Conservation (phyloP, 164 flowering plant genomes). For the Paratinospora sagittata region DNA sequence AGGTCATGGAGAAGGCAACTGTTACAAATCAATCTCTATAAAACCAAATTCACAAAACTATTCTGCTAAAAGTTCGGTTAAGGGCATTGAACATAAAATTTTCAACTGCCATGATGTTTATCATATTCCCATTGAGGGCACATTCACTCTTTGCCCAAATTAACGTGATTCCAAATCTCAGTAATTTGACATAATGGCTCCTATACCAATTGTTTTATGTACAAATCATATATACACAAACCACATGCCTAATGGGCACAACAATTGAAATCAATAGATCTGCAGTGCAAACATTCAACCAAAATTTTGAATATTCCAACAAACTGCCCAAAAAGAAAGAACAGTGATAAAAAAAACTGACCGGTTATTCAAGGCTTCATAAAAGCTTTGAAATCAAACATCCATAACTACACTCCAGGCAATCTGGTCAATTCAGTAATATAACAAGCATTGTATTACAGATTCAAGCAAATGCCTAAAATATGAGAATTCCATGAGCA, state of each 20-base stretch:
- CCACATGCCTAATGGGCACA: neutral
- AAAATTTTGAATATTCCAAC: neutral
- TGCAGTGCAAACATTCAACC: neutral
- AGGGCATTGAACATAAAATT: neutral
- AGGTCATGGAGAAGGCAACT: conserved; percentile 3
- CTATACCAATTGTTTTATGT: neutral
- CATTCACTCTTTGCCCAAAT: neutral
- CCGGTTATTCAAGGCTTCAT: too few species aligned
- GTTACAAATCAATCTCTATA: neutral
- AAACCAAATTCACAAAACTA: neutral
- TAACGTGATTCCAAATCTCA: neutral
- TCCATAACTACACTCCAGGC: too few species aligned
- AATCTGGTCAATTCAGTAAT: too few species aligned
- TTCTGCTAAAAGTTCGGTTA: neutral
- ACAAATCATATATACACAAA: neutral
- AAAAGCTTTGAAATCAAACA: too few species aligned
- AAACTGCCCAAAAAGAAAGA: neutral
- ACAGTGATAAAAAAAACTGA: too few species aligned
- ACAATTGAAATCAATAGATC: neutral
- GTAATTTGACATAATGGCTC: neutral
- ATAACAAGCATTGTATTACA: too few species aligned
- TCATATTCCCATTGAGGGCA: too few species aligned
- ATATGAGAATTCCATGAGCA: neutral
- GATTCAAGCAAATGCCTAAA: neutral
- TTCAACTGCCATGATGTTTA: neutral